Conservation (phyloP, 805 yeast species). For the Metschnikowia orientalis region DNA sequence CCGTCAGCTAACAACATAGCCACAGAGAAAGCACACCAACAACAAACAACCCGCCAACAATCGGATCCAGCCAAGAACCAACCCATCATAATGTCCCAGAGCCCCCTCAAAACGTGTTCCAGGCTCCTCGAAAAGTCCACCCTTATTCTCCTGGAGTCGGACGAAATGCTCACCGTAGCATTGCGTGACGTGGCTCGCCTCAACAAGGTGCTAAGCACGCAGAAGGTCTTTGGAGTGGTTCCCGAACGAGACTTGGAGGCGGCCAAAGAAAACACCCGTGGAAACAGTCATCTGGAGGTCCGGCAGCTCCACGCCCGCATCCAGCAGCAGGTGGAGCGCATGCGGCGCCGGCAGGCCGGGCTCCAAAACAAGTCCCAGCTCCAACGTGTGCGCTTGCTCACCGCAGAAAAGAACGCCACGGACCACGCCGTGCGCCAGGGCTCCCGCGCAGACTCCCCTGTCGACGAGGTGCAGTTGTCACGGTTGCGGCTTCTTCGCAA, state of each 20-base stretch:
- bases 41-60: no score
- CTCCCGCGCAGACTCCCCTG: slow-evolving; percentile 16
- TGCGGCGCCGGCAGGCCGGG: slow-evolving; percentile 30
- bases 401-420: slow-evolving; percentile 12
- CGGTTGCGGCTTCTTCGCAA: slow-evolving; percentile 36
- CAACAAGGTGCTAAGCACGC: slow-evolving; percentile 38
- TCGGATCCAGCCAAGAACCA: no score
- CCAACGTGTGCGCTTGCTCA: slow-evolving; percentile 36
- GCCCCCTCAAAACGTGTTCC: slow-evolving; percentile 7
- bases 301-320: slow-evolving; percentile 26
- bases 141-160: slow-evolving; percentile 29
- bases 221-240: slow-evolving; percentile 46
- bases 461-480: slow-evolving; percentile 33
- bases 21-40: no score
- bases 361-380: slow-evolving; percentile 36
- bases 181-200: slow-evolving; percentile 40
- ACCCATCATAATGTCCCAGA: no score
- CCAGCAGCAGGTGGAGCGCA: slow-evolving; percentile 28
- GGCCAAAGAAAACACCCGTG: slow-evolving; percentile 35
- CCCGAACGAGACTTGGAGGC: slow-evolving; percentile 45
- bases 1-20: no score
- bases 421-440: slow-evolving; percentile 11
- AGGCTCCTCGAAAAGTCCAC: slow-evolving; percentile 22
- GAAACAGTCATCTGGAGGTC: slow-evolving; percentile 42
- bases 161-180: slow-evolving; percentile 29